Conservation (phyloP, 495 filamentous ascomycete genomes). For the Acidiella bohemica region DNA sequence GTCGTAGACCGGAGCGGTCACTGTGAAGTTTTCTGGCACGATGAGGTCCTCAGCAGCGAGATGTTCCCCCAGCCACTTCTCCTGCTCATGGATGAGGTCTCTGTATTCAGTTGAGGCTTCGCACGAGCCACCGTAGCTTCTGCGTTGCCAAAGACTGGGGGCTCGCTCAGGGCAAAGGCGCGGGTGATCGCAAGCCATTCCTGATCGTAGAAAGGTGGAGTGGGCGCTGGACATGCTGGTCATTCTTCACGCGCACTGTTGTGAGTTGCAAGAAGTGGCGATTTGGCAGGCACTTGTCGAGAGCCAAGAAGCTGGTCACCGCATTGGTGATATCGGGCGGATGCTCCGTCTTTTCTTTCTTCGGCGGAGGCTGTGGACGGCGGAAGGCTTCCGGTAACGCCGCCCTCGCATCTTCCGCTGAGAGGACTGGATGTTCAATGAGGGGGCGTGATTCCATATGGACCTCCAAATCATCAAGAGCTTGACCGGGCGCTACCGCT, state of each 20-base stretch:
- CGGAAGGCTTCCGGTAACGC: slow-evolving; percentile 46
- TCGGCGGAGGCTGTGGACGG: slow-evolving; percentile 53
- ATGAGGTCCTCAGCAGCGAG: slow-evolving; percentile 34
- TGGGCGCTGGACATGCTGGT: slow-evolving; percentile 17
- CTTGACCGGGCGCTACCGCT: slow-evolving; percentile 4
- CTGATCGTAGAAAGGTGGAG: slow-evolving; percentile 60
- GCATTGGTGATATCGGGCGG: slow-evolving; percentile 51
- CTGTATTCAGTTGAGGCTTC: slow-evolving; percentile 60
- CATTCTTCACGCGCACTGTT: slow-evolving; percentile 37
- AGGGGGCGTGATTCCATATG: not conserved
- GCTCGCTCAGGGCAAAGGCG: slow-evolving; percentile 46
- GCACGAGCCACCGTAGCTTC: slow-evolving; percentile 35
- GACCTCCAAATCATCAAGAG: slow-evolving; percentile 1
- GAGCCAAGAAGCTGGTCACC: slow-evolving; percentile 69
- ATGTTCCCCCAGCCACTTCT: slow-evolving; percentile 64
- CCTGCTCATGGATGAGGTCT: slow-evolving; percentile 46
- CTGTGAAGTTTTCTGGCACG: slow-evolving; percentile 61
- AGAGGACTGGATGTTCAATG: not conserved
- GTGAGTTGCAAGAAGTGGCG: slow-evolving; percentile 72
- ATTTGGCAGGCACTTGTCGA: slow-evolving; percentile 73
- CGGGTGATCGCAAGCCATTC: slow-evolving; percentile 94
- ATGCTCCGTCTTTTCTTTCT: slow-evolving; percentile 29
- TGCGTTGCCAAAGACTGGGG: slow-evolving; percentile 44
- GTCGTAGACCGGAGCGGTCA: slow-evolving; percentile 61
- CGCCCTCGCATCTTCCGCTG: slow-evolving; percentile 8